Percentiles rank a stretch among this genome's conserved stretches.
phyloP scores from a whole-genome alignment of 345 rosid genomes.

The Rhodamnia rubescens region DNA sequence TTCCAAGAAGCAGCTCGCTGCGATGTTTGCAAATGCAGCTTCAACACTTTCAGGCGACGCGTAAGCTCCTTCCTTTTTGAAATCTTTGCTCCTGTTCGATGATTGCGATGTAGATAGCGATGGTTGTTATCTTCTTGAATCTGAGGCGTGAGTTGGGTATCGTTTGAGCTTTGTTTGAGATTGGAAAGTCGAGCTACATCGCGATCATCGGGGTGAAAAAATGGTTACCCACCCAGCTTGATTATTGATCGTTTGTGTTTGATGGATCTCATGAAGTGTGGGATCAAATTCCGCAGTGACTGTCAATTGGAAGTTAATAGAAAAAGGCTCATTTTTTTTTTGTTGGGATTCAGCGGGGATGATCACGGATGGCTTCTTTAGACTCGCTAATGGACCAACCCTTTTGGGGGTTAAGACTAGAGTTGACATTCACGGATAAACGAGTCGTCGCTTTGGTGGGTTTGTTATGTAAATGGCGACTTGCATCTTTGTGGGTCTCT shows the following conservation, averaged over 20 bases:
- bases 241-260: not conserved
- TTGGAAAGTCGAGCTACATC: not conserved
- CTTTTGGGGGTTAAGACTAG: not conserved
- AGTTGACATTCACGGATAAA: not conserved
- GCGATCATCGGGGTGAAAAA: not conserved
- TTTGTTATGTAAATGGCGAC: not conserved
- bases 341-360: not conserved
- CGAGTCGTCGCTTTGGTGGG: not conserved
- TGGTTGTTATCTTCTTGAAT: not conserved
- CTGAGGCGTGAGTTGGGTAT: not conserved
- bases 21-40: slow-evolving; percentile 74
- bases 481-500: not conserved
- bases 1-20: slow-evolving; percentile 63
- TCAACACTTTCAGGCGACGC: slow-evolving; percentile 65
- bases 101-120: not conserved
- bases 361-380: not conserved
- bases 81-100: not conserved
- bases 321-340: not conserved
- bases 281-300: not conserved
- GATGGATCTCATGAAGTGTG: not conserved
- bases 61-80: slow-evolving; percentile 10
- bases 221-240: not conserved
- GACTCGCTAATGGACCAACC: not conserved
- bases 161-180: not conserved
- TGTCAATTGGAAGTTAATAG: not conserved